Percentiles rank a stretch among this genome's conserved stretches.
Evolutionary conservation across 257 asterid species (phyloP).

Genomic region (Fraxinus excelsior): DNA sequence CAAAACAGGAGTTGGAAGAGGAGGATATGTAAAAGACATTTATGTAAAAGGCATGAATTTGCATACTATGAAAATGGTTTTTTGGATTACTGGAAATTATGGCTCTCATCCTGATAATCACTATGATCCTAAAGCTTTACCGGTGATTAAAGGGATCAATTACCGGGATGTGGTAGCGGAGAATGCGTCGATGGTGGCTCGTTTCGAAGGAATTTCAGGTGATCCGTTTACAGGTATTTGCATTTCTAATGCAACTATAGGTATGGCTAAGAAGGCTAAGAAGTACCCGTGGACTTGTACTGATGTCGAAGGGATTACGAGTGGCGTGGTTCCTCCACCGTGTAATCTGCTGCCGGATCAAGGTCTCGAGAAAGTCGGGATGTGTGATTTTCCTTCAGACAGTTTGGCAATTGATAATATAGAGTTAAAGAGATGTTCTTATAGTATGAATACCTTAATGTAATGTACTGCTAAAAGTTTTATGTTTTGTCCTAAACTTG

Average conservation of each 20-base stretch:
- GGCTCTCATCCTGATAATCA: constrained; percentile 77
- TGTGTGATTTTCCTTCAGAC: constrained; percentile 65
- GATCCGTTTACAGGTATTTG: constrained; percentile 82
- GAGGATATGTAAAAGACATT: constrained; percentile 69
- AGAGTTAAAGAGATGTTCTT: constrained; percentile 58
- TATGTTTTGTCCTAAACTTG: neutral
- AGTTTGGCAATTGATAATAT: constrained; percentile 55
- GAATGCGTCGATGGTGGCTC: constrained; percentile 69
- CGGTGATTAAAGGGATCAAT: constrained; percentile 69
- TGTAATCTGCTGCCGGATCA: constrained; percentile 57
- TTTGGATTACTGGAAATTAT: constrained; percentile 93
- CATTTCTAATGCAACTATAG: constrained; percentile 70
- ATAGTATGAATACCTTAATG: constrained; percentile 31
- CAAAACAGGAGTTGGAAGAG: constrained; percentile 76
- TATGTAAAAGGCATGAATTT: constrained; percentile 70
- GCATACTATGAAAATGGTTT: constrained; percentile 87
- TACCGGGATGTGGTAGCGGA: constrained; percentile 77
- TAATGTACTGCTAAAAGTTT: neutral
- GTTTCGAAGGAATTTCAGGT: constrained; percentile 79
- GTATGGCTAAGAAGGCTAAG: constrained; percentile 67
- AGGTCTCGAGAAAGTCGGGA: constrained; percentile 36
- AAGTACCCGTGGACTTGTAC: constrained; percentile 75
- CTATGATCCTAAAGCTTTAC: constrained; percentile 72
- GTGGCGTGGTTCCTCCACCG: constrained; percentile 66
- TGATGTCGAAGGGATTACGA: constrained; percentile 55